Percentiles rank a stretch among this genome's conserved stretches.
phyloP scores from a whole-genome alignment of 768 basidiomycete genomes.

The Porpolomopsis calyptriformis region DNA sequence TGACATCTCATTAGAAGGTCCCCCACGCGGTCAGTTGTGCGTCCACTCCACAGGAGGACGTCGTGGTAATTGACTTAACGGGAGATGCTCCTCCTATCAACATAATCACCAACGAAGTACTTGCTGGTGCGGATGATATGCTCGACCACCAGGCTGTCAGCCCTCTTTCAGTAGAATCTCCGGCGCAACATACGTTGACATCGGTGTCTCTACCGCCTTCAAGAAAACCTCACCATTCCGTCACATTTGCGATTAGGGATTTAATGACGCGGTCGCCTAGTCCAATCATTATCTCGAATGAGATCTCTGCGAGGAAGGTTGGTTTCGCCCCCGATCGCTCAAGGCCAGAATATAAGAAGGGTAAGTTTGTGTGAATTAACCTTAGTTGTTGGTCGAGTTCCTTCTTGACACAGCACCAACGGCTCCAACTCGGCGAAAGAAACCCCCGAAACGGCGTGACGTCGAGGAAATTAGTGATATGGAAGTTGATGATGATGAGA shows the following conservation, averaged over 20 bases:
- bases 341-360: background rate
- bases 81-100: conserved; percentile 15
- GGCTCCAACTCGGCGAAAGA: no score
- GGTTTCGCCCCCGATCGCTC: background rate
- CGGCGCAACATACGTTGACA: background rate
- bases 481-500: conserved; percentile 5
- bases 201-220: background rate
- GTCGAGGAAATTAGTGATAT: background rate
- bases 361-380: background rate
- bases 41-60: conserved; percentile 11
- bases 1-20: no score
- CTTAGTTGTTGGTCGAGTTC: background rate
- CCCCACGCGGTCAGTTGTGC: no score
- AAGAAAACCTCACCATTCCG: conserved; percentile 2
- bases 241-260: conserved; percentile 10
- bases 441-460: background rate
- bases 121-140: background rate
- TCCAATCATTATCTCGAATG: conserved; percentile 1
- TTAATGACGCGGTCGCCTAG: no score
- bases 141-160: background rate
- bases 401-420: background rate
- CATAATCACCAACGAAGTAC: background rate
- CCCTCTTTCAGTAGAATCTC: background rate
- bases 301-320: background rate
- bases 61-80: conserved; percentile 37